Base-by-base conservation (phyloP, 2,329 filamentous ascomycete species). In the Madurella fahalii region DNA sequence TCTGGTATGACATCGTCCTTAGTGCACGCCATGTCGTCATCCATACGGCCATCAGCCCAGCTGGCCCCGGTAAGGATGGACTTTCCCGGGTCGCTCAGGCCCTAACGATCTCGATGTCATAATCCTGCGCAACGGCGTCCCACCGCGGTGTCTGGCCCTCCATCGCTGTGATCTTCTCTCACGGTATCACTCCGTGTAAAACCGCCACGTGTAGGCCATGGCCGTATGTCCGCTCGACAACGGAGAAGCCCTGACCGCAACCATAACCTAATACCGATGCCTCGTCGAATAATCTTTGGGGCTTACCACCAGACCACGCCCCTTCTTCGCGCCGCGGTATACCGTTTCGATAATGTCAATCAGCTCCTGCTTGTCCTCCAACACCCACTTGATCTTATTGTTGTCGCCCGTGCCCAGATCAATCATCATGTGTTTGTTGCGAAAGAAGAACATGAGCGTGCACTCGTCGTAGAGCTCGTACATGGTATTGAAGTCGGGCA, bases 311-410 rank as follows among this genome's bases (percentile, higher is more conserved):
- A 99, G 75, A 87, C 95, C 94, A 50, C 93, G 80, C 0, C 95
- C 94, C 77, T 99, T 99, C 81, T 96, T 97, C 32, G 94, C 94
- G n/a, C 94, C 94, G 56, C 92, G 86, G 71, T 97, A 99, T 58
- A 99, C 92, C 4, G 92, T 96, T 79, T 99, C 94, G 68, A 97
- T 86, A 62, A 99, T 99, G 73, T 99, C 94, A 67, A 99, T 95
- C 66, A 99, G 78, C 76, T 99, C 94, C 72, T 97, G 93, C 75
- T 99, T 97, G 69, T 99, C 93, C 73, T 97, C 92, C 50, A 95
- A 77, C 46, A 96, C 90, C 86, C 90, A 96, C 70, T 96, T 96
- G 63, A 96, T 78, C 72, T 97, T 97, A 72, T 99, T 99, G 73
- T 99, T 99, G 75, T 99, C 96, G 61, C 94, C 94, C 1, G 94